Evolutionary conservation across 495 filamentous ascomycete genomes (phyloP), one percentile per base, ranked within the genome.

Genomic region (Collariella sp.): DNA sequence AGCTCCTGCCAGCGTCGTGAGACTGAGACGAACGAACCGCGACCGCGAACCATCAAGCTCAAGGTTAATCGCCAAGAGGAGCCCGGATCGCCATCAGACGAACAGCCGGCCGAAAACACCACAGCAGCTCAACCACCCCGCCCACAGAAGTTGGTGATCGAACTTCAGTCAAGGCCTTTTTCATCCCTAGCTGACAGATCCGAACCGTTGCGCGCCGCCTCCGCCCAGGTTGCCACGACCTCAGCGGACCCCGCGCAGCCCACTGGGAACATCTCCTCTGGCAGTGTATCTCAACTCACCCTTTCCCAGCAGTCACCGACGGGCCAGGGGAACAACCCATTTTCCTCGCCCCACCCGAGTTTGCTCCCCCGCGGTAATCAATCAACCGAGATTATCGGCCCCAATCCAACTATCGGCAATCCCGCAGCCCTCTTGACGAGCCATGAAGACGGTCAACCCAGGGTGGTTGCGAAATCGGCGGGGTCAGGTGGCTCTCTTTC

Each of bases 61-160:
- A 86, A 87, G 50, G 70, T 93, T 44, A 87, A 85, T 55, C 74
- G 78, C 11, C 68, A 82, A 33, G 79, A 76, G 26, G 71, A 59
- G 13, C 67, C 52, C 7, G 52, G 40, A 15, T 58, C 56, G 2
- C 43, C 56, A 2, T 26, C 55, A 29, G 23, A 43, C 9, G 40
- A 58, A n/a, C 39, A 58, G 18, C 20, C 16, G 11, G 36, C 48
- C 16, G 51, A 47, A 11, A 41, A 50, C 10, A 46, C n/a, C 29
- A 33, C 19, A 12, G 11, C 18, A 43, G 11, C 54, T 35, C 33
- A 48, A 15, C 26, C 34, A 3, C 33, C 40, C 20, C 40, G 15
- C 20, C 36, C 53, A 4, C 38, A 31, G 26, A 4, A 59, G 24
- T 26, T 61, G 5, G 48, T 60, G 12, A 58, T 55, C 38, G 57